Evolutionary conservation across 2,329 filamentous ascomycete genomes (phyloP), one percentile per base, ranked within the genome.

Genomic region (Colletotrichum sp.): DNA sequence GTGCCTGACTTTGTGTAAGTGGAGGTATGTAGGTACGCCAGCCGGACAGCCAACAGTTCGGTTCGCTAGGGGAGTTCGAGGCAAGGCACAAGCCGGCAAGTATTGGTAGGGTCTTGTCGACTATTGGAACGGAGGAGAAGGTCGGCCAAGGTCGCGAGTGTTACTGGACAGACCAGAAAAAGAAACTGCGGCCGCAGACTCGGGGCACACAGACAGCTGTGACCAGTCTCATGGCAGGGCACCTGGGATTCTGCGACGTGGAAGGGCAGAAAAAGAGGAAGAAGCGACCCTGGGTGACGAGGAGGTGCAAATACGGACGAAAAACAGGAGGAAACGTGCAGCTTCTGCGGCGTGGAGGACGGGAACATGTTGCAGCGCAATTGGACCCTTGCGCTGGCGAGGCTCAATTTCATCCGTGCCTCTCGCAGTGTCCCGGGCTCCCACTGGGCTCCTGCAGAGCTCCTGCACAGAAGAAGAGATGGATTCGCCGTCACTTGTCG

Each of bases 191-290:
- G n/a, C 13, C 19, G 59, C 67, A 28, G 59, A 59, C n/a, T 30
- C 36, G 67, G 63, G 67, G 36, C 61, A 71, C 52, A 68, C 74
- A 71, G 67, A 75, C 71, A 63, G 59, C 59, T 32, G 59, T 63
- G 59, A 39, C 68, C 74, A 70, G 74, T 74, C 74, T 71, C 71
- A 57, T 34, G 52, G 59, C 34, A 36, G 60, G 22, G 13, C 34
- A 60, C 34, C 27, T 60, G 34, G 57, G 68, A 74, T 71, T 39
- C 68, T 71, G 68, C 34, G 71, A 60, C 63, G 28, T 27, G 65
- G 59, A 63, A 63, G 59, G 59, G 59, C 30, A 63, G 59, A 63
- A 34, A 34, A 22, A 30, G 57, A 30, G 30, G 9, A 28, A 60
- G 57, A 60, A 60, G 39, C 44, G 69, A 72, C 52, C 39, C 52